phyloP scores from a whole-genome alignment of 2,329 filamentous ascomycete species.

The Fusarium tricinctum region DNA sequence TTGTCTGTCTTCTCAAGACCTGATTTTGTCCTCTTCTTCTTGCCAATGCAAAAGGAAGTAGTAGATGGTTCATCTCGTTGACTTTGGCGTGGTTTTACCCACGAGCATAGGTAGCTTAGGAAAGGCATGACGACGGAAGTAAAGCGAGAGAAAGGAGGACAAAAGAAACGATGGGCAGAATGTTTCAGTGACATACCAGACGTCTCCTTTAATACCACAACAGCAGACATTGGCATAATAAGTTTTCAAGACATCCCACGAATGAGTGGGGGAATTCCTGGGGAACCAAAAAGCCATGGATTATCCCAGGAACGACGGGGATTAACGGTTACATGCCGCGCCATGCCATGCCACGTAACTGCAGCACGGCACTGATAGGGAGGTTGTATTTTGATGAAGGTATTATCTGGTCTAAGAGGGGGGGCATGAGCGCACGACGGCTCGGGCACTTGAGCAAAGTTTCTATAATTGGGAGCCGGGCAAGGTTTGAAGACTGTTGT shows the following conservation, averaged over 20 bases:
- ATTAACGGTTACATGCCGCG: slow-evolving; percentile 41
- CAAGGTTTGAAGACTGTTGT: neutral
- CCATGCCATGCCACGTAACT: slow-evolving; percentile 46
- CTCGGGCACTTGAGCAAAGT: slow-evolving; percentile 14
- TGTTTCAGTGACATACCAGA: neutral
- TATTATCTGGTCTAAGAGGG: slow-evolving; percentile 18
- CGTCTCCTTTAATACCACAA: slow-evolving; percentile 8
- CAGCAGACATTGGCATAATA: slow-evolving; percentile 21
- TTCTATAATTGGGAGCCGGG: slow-evolving; percentile 46
- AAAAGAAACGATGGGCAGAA: slow-evolving; percentile 11
- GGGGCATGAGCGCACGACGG: neutral
- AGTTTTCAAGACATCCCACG: slow-evolving; percentile 19
- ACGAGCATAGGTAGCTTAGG: slow-evolving; percentile 44
- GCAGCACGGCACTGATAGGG: neutral
- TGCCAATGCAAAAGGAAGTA: slow-evolving; percentile 40
- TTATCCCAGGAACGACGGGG: slow-evolving; percentile 33
- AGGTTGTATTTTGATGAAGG: slow-evolving; percentile 15
- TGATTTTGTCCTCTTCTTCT: slow-evolving; percentile 41
- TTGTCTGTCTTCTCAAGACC: slow-evolving; percentile 42
- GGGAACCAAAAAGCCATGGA: slow-evolving; percentile 36
- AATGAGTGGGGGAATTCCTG: slow-evolving; percentile 32
- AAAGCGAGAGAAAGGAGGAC: slow-evolving; percentile 5
- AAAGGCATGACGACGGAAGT: slow-evolving; percentile 38
- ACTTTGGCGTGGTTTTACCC: slow-evolving; percentile 42
- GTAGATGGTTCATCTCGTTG: slow-evolving; percentile 30